Conservation (phyloP, 2,329 filamentous ascomycete genomes). For the Fusarium sterilihyphosum region DNA sequence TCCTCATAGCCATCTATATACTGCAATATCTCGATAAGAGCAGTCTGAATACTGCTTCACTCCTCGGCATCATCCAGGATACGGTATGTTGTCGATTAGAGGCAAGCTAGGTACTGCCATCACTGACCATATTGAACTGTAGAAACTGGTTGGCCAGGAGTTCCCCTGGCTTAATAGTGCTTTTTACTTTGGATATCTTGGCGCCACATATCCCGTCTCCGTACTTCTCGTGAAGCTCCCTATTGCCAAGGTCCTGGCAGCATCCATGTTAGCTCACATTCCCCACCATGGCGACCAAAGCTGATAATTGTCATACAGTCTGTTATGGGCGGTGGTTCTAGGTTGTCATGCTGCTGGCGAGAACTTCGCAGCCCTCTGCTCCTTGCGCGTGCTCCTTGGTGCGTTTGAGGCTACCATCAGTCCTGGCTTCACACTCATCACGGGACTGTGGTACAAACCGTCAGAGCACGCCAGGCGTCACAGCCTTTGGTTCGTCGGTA, state of each 20-base stretch:
- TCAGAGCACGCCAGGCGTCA: not conserved
- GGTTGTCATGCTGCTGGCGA: not conserved
- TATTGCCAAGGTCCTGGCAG: not conserved
- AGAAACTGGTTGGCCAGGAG: not conserved
- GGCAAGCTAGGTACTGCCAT: fast-evolving
- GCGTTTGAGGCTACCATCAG: not conserved
- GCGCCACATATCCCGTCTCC: not conserved
- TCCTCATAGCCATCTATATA: not conserved
- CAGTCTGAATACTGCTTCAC: not conserved
- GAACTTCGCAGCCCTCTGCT: not conserved
- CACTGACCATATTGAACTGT: not conserved
- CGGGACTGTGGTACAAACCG: not conserved
- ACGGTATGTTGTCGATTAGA: not conserved
- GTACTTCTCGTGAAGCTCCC: not conserved
- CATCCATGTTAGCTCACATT: not conserved
- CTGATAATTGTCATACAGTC: fast-evolving
- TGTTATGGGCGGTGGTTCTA: not conserved
- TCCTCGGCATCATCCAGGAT: not conserved
- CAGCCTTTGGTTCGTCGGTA: not conserved
- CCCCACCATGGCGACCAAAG: fast-evolving
- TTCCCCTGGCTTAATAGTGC: not conserved
- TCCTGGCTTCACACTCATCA: not conserved
- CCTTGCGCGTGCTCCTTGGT: not conserved
- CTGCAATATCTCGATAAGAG: not conserved
- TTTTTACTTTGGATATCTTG: not conserved